Base-by-base conservation (phyloP, 106 monocot genomes). In the Allium cepa region DNA sequence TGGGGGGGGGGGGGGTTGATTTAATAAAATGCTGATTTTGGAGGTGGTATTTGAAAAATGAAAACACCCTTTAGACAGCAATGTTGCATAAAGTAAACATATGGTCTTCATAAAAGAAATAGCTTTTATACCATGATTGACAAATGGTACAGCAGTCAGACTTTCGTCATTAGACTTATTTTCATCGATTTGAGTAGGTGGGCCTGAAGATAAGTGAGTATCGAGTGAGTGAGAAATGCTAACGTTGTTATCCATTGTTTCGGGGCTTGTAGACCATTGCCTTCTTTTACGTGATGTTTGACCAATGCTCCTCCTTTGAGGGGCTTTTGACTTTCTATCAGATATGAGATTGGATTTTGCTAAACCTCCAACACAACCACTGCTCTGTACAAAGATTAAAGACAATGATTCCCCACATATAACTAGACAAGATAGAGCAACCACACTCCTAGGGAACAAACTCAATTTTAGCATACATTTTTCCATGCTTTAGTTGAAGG, bases 331-430 rank as follows among this genome's bases (percentile, higher is more conserved):
- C n/a, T 61, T 50, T 56, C 59, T 53, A 58, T 75, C 63, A 49
- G 78, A 17, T 63, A 65, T 47, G 63, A 71, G 53, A 57, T 69
- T 70, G 13, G 59, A 63, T 72, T 83, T 79, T 4, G 72, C 62
- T 68, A 79, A 60, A 55, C 64, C 76, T 69, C 83, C 79, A 56
- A 83, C 49, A 73, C 79, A 83, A 69, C 72, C 72, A 83, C 83
- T 83, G 79, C 69, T 79, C 83, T 83, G 76, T 66, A 82, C 50
- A 70, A 79, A 73, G 59, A 70, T 73, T 66, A 61, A 66, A 47
- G 63, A 61, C 55, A 70, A 57, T 64, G 72, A 72, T 16, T 16
- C 63, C 68, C 28, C 62, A 27, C 62, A 72, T 11, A 72, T 49
- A 27, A 71, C 57, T 50, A 17, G 17, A 45, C 26, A 15, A 14